A percentile compares a stretch with the other conserved stretches of the same genome.
Evolutionary conservation across 441 rosid genomes (phyloP).

Genomic region (Populus hybrid): DNA sequence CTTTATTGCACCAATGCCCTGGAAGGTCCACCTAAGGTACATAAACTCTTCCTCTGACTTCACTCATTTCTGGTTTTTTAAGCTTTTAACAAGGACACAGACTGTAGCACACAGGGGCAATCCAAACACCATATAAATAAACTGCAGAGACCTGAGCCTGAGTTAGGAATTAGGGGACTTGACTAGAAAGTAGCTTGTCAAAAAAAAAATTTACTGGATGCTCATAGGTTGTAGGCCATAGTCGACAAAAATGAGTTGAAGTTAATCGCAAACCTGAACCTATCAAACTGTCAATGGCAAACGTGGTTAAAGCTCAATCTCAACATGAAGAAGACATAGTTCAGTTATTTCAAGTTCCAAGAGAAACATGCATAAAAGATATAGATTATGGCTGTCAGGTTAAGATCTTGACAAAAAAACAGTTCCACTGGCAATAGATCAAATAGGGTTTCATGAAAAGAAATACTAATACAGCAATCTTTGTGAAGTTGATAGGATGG

Average conservation of each 20-base stretch:
- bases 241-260: background rate
- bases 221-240: background rate
- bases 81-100: background rate
- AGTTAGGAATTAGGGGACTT: background rate
- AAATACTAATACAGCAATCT: constrained; percentile 23
- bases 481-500: constrained; percentile 91
- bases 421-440: background rate
- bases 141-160: background rate
- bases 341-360: background rate
- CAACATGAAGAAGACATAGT: background rate
- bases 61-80: constrained; percentile 8
- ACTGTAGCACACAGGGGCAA: background rate
- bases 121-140: constrained; percentile 1
- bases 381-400: background rate
- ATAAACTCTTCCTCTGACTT: background rate
- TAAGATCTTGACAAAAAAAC: background rate
- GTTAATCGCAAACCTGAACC: background rate
- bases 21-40: constrained; percentile 94
- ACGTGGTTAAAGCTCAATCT: background rate
- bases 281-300: background rate
- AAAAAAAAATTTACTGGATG: background rate
- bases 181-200: background rate
- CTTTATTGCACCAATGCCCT: constrained; percentile 84
- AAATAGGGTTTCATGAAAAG: background rate
- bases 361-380: background rate